phyloP scores from a whole-genome alignment of 768 basidiomycete species.

The Collybia sp. region DNA sequence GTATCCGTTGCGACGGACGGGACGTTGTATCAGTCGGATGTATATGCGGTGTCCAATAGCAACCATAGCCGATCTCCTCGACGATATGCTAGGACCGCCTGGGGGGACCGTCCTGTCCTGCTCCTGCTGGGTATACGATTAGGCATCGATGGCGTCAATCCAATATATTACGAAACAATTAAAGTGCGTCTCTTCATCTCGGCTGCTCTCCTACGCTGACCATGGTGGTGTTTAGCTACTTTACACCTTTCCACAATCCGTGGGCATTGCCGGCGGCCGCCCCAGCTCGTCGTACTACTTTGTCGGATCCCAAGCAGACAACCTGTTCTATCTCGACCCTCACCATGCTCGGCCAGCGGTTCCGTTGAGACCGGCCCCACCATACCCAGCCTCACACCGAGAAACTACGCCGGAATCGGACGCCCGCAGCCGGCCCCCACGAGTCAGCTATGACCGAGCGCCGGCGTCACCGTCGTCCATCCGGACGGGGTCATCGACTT shows the following conservation, averaged over 20 bases:
- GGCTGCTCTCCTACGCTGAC: background rate
- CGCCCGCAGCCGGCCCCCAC: constrained; percentile 8
- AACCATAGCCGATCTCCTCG: constrained; percentile 21
- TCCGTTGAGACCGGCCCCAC: constrained; percentile 49
- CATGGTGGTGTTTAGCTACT: constrained; percentile 47
- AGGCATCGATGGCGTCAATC: constrained; percentile 92
- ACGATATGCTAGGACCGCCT: constrained; percentile 29
- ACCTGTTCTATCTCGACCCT: constrained; percentile 79
- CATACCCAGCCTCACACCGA: constrained; percentile 3
- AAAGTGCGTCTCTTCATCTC: constrained; percentile 26
- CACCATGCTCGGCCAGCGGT: constrained; percentile 76
- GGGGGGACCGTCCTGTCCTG: constrained; percentile 85
- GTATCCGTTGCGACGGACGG: constrained; percentile 83
- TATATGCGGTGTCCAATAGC: constrained; percentile 69
- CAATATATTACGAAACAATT: constrained; percentile 84
- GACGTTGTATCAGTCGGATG: constrained; percentile 80
- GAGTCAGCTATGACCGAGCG: constrained; percentile 20
- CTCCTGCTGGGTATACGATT: constrained; percentile 83
- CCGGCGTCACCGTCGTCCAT: constrained; percentile 51
- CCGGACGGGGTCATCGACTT: constrained; percentile 47
- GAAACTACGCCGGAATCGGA: constrained; percentile 17
- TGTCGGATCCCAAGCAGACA: constrained; percentile 87
- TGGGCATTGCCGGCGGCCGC: constrained; percentile 94
- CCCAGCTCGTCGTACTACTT: constrained; percentile 99
- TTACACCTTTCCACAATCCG: constrained; percentile 92